Evolutionary conservation across 2,329 filamentous ascomycete genomes (phyloP).

Genomic region (Penicillium freii): DNA sequence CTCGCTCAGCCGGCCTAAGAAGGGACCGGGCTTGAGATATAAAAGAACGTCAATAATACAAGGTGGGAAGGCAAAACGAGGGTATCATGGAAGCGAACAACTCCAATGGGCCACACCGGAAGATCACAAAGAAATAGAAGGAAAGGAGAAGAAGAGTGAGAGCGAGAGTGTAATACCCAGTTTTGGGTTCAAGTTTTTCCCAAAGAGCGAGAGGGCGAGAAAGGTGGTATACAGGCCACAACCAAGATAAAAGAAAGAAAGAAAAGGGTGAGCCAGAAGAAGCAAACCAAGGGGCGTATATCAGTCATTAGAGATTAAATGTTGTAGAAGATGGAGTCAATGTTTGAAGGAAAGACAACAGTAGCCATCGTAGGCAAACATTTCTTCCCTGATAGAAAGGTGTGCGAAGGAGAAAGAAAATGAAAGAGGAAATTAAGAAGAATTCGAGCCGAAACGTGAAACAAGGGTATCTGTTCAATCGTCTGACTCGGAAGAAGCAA

Average conservation of each 20-base stretch:
- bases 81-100: constrained; percentile 12
- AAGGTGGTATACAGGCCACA: background rate
- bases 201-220: background rate
- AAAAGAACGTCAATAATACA: constrained; percentile 10
- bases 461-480: background rate
- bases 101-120: constrained; percentile 7
- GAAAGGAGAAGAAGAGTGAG: background rate
- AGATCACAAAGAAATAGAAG: background rate
- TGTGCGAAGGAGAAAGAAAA: background rate
- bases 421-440: constrained; percentile 9
- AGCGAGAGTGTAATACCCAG: background rate
- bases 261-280: background rate
- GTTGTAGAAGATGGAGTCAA: constrained; percentile 11
- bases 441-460: background rate
- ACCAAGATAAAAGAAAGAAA: background rate
- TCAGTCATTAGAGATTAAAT: constrained; percentile 28
- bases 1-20: no score
- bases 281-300: constrained; percentile 13
- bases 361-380: background rate
- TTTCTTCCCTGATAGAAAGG: background rate
- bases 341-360: background rate
- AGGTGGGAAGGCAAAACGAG: background rate
- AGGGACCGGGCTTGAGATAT: background rate
- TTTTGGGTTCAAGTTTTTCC: background rate
- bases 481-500: background rate